Percentiles rank a stretch among this genome's conserved stretches.
These are phyloP conservation scores for Blastomyces emzantsi DNA, from an alignment of 2,329 filamentous ascomycete genomes.

Conservation along the genomic window DNA sequence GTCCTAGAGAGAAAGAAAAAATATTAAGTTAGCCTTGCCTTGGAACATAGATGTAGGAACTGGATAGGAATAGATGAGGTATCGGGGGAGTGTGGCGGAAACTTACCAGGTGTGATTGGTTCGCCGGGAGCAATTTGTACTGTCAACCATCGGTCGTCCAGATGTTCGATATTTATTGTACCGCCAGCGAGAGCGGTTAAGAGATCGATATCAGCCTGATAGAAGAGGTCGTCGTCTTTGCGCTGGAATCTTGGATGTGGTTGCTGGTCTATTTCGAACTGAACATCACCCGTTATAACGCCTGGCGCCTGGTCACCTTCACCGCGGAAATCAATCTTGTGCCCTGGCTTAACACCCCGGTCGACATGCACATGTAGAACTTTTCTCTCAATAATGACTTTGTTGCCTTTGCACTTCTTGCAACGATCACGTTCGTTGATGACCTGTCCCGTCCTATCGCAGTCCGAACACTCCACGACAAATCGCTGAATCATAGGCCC, in stretches of 20 bases:
- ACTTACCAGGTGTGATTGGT: conserved; percentile 81
- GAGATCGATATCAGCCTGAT: conserved; percentile 90
- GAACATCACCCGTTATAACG: conserved; percentile 86
- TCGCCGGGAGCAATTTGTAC: conserved; percentile 91
- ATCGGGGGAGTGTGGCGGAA: conserved; percentile 15
- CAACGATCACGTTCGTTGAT: conserved; percentile 96
- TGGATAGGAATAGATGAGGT: not conserved
- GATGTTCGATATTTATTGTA: conserved; percentile 84
- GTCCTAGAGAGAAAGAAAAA: conserved; percentile 47
- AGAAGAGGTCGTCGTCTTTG: conserved; percentile 92
- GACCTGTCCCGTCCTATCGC: conserved; percentile 92
- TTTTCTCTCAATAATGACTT: conserved; percentile 95
- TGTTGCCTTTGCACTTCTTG: conserved; percentile 95
- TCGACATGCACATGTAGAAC: conserved; percentile 98
- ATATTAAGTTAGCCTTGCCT: conserved; percentile 5
- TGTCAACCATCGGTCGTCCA: conserved; percentile 93
- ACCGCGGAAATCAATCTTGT: conserved; percentile 93
- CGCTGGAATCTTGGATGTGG: conserved; percentile 92
- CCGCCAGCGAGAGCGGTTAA: conserved; percentile 91
- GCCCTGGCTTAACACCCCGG: conserved; percentile 82
- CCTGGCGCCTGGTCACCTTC: conserved; percentile 95
- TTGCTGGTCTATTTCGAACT: conserved; percentile 99
- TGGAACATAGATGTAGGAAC: not conserved
- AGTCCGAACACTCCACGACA: conserved; percentile 98
- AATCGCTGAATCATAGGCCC: conserved; percentile 99